These are phyloP conservation scores for Penicillium paradoxum DNA, from an alignment of 495 filamentous ascomycete genomes.

Conservation along the genomic window DNA sequence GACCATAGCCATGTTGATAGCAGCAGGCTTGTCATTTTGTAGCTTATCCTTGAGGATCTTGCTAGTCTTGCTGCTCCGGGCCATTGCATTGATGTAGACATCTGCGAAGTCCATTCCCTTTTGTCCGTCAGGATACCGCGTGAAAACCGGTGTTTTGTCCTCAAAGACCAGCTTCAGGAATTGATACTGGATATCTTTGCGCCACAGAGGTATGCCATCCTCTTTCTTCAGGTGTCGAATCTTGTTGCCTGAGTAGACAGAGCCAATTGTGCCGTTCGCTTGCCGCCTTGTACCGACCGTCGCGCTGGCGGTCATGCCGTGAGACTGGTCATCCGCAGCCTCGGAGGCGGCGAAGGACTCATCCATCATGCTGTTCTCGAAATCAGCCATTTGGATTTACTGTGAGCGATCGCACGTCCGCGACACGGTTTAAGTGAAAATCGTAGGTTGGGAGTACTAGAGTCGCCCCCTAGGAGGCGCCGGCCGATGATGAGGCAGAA, in stretches of 20 bases:
- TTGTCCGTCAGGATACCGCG: slow-evolving; percentile 67
- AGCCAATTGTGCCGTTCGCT: slow-evolving; percentile 60
- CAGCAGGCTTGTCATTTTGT: slow-evolving; percentile 82
- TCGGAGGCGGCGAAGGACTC: slow-evolving; percentile 45
- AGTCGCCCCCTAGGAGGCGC: slow-evolving; percentile 21
- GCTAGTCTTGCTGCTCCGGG: slow-evolving; percentile 96
- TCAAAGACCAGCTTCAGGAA: slow-evolving; percentile 91
- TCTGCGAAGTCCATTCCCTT: slow-evolving; percentile 84
- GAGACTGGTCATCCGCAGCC: slow-evolving; percentile 39
- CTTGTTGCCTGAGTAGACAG: slow-evolving; percentile 82
- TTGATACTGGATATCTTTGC: slow-evolving; percentile 95
- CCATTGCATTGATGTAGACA: slow-evolving; percentile 97
- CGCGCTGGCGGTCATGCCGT: slow-evolving; percentile 49
- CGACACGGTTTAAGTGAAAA: slow-evolving; percentile 8
- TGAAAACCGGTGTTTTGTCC: slow-evolving; percentile 78
- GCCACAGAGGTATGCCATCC: slow-evolving; percentile 93
- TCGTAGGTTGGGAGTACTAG: slow-evolving; percentile 7
- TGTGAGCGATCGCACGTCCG: slow-evolving; percentile 5
- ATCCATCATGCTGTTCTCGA: slow-evolving; percentile 39
- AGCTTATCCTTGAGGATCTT: slow-evolving; percentile 97
- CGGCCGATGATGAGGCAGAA: slow-evolving; percentile 12
- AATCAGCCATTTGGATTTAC: slow-evolving; percentile 33
- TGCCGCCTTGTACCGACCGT: slow-evolving; percentile 58
- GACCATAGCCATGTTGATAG: slow-evolving; percentile 98
- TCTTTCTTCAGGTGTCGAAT: slow-evolving; percentile 96